phyloP scores from a whole-genome alignment of 192 early-diverging fungal species.

The Mortierella alpina region DNA sequence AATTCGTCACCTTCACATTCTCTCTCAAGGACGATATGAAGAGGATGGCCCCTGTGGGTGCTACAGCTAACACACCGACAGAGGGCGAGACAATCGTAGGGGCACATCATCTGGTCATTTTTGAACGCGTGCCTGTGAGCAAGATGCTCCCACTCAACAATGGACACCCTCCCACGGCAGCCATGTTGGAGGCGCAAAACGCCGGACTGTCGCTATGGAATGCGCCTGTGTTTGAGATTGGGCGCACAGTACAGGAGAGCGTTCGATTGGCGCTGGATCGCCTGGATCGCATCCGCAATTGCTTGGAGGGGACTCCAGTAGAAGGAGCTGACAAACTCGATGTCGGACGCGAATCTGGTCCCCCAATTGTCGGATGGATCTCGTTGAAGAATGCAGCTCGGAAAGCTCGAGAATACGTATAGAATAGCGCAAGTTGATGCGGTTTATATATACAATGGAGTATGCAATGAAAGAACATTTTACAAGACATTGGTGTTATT shows the following conservation, averaged over 20 bases:
- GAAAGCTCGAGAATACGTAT: slow-evolving; percentile 21
- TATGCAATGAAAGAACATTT: no score
- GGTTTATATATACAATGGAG: no score
- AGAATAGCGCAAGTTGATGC: no score
- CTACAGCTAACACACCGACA: neutral
- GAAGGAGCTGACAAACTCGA: neutral
- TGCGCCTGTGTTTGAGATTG: slow-evolving; percentile 25
- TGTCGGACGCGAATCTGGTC: neutral
- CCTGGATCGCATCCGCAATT: slow-evolving; percentile 21
- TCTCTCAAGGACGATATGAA: slow-evolving; percentile 56
- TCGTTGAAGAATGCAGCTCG: slow-evolving; percentile 27
- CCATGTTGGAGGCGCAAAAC: neutral
- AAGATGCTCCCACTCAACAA: neutral
- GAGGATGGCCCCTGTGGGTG: neutral
- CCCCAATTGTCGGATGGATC: slow-evolving; percentile 12
- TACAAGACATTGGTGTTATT: no score
- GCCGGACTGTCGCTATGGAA: slow-evolving; percentile 35
- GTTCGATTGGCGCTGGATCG: slow-evolving; percentile 20
- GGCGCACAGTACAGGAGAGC: slow-evolving; percentile 17
- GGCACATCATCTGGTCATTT: slow-evolving; percentile 13
- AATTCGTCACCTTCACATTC: slow-evolving; percentile 55
- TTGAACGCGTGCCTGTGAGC: slow-evolving; percentile 13
- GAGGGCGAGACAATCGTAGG: neutral
- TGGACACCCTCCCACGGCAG: neutral
- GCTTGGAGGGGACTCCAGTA: neutral